Evolutionary conservation across 2,329 filamentous ascomycete genomes (phyloP).

Genomic region (Fonsecaea erecta): DNA sequence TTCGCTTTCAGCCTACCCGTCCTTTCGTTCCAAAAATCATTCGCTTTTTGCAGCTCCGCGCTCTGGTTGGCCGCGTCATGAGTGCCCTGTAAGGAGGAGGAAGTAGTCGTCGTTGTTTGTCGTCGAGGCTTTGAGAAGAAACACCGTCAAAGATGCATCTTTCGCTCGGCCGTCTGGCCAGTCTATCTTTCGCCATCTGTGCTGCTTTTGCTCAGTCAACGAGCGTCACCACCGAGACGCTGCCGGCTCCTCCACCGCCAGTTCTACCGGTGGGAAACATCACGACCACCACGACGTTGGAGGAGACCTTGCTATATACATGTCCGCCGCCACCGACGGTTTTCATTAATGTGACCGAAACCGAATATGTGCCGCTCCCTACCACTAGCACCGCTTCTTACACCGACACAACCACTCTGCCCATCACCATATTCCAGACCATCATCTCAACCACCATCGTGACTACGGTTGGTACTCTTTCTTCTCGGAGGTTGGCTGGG

Average conservation of each 20-base stretch:
- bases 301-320: constrained; percentile 19
- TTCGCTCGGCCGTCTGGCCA: constrained; percentile 10
- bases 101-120: constrained; percentile 11
- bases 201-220: constrained; percentile 16
- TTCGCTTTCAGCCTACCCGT: constrained; percentile 7
- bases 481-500: neutral
- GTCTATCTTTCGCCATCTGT: constrained; percentile 18
- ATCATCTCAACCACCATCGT: constrained; percentile 31
- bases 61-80: constrained; percentile 17
- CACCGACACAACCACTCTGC: constrained; percentile 25
- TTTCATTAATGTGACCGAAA: constrained; percentile 27
- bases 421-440: constrained; percentile 33
- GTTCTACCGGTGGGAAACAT: neutral
- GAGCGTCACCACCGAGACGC: constrained; percentile 7
- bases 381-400: constrained; percentile 16
- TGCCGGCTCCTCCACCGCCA: constrained; percentile 5
- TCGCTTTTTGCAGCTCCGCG: constrained; percentile 13
- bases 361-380: constrained; percentile 22
- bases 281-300: constrained; percentile 9
- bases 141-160: constrained; percentile 15
- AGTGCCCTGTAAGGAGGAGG: constrained; percentile 5
- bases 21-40: constrained; percentile 6
- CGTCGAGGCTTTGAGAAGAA: constrained; percentile 11
- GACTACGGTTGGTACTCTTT: constrained; percentile 21
- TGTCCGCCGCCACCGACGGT: constrained; percentile 30